Evolutionary conservation across 2,329 filamentous ascomycete genomes (phyloP).

Genomic region (Beauveria brongniartii): DNA sequence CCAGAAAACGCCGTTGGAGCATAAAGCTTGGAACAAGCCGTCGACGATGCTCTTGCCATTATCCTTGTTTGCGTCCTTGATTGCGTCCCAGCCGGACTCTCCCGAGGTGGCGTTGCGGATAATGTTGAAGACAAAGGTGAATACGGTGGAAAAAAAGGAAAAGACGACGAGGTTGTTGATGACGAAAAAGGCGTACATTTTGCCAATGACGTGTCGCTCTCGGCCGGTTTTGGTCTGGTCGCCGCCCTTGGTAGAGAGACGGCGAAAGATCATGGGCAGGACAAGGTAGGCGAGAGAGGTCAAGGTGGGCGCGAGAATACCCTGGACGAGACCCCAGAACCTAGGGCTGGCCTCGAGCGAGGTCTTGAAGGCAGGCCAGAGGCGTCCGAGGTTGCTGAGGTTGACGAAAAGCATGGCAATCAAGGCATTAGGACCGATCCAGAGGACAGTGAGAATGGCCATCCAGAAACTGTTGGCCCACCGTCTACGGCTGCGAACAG

Average conservation of each 20-base stretch:
- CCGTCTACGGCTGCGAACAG: conserved; percentile 61
- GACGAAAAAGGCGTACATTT: conserved; percentile 91
- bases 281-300: conserved; percentile 82
- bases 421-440: conserved; percentile 86
- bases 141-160: conserved; percentile 80
- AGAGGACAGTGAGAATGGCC: conserved; percentile 67
- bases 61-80: conserved; percentile 39
- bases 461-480: conserved; percentile 83
- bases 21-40: conserved; percentile 65
- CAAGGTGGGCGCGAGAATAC: conserved; percentile 80
- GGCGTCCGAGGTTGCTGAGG: conserved; percentile 65
- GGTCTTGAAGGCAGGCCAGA: conserved; percentile 69
- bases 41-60: conserved; percentile 44
- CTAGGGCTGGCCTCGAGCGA: conserved; percentile 54
- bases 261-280: conserved; percentile 84
- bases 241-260: conserved; percentile 72
- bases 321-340: conserved; percentile 83
- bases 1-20: conserved; percentile 83
- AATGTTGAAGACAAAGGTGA: conserved; percentile 62
- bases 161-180: conserved; percentile 97
- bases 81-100: conserved; percentile 58
- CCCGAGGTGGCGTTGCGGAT: conserved; percentile 45
- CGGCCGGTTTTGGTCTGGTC: conserved; percentile 88
- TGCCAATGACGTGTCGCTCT: conserved; percentile 82
- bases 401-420: conserved; percentile 93